Evolutionary conservation across 768 basidiomycete genomes (phyloP).

Genomic region (Porpolomopsis calyptriformis): DNA sequence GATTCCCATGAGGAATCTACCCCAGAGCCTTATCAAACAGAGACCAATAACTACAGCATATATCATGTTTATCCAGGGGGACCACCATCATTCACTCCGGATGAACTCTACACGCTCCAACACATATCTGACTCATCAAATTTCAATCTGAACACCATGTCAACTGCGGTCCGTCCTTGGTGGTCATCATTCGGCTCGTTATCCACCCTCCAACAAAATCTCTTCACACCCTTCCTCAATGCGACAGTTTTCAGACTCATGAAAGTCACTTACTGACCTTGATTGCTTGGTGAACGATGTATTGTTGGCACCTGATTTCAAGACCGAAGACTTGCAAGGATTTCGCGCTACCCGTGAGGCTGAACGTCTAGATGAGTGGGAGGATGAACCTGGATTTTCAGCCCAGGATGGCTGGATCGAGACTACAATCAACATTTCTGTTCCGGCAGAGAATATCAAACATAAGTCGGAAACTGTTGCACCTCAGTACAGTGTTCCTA

Average conservation of each 20-base stretch:
- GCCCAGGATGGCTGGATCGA: no score
- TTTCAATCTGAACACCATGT: background rate
- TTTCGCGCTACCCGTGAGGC: conserved; percentile 15
- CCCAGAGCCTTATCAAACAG: background rate
- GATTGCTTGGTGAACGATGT: conserved; percentile 19
- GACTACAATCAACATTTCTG: conserved; percentile 13
- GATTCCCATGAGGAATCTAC: background rate
- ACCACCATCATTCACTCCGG: conserved; percentile 2
- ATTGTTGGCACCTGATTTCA: conserved; percentile 9
- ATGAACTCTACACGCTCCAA: background rate
- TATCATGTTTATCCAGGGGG: conserved; percentile 1
- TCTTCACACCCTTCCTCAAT: no score
- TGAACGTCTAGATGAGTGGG: conserved; percentile 9
- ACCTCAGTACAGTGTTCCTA: conserved; percentile 11
- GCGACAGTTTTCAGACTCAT: background rate
- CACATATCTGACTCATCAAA: background rate
- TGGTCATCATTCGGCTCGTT: background rate
- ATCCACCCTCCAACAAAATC: background rate
- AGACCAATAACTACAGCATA: background rate
- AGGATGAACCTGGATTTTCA: conserved; percentile 5
- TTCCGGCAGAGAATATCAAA: conserved; percentile 16
- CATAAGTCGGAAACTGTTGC: conserved; percentile 11
- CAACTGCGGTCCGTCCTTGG: background rate
- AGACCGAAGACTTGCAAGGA: conserved; percentile 6
- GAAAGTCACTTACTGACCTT: conserved; percentile 20